These are phyloP conservation scores for Coemansia sp. DNA, from an alignment of 192 early-diverging fungal species.

Conservation along the genomic window DNA sequence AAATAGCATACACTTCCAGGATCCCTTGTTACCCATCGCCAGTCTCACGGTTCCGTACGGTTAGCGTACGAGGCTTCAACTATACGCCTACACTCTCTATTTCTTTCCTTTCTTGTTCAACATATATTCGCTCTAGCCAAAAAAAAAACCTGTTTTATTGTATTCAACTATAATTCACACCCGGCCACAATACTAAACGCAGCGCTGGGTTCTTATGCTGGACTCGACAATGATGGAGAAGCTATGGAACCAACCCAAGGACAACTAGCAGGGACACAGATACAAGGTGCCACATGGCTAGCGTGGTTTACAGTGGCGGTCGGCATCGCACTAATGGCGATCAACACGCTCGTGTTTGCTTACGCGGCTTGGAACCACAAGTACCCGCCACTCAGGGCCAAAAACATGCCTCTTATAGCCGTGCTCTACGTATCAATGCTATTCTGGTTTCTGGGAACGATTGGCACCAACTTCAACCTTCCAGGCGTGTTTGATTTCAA, in stretches of 20 bases:
- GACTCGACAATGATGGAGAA: constrained; percentile 1
- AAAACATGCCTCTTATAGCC: constrained; percentile 35
- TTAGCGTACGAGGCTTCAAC: no score
- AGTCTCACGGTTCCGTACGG: background rate
- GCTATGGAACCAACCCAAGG: background rate
- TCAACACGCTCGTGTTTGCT: constrained; percentile 31
- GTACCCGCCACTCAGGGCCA: constrained; percentile 43
- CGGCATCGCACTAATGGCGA: constrained; percentile 23
- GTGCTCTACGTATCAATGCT: constrained; percentile 35
- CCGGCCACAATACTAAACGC: background rate
- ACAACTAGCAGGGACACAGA: background rate
- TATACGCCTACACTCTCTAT: no score
- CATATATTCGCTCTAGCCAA: background rate
- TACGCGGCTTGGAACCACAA: constrained; percentile 23
- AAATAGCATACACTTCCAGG: background rate
- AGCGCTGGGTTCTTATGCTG: background rate
- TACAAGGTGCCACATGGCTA: background rate
- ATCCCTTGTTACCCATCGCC: background rate
- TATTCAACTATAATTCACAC: background rate
- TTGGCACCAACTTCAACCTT: constrained; percentile 42
- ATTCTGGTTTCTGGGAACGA: constrained; percentile 37
- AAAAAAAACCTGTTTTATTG: background rate
- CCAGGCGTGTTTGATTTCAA: constrained; percentile 7
- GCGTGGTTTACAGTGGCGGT: constrained; percentile 13
- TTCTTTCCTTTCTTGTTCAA: no score